Base-by-base conservation (phyloP, 129 eudicot species). In the Centella asiatica region DNA sequence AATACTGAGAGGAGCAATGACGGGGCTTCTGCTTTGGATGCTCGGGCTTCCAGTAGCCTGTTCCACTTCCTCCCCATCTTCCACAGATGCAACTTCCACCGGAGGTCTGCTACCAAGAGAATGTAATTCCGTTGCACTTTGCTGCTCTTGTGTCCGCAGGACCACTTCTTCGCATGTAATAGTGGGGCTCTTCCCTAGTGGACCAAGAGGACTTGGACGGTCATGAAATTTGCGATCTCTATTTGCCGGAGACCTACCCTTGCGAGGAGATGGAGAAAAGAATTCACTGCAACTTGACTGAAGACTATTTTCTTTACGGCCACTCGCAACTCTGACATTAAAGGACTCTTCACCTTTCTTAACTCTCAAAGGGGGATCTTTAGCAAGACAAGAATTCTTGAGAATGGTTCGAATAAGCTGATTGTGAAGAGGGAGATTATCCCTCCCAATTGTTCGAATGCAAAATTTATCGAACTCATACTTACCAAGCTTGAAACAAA, bases 31-130 rank as follows among this genome's bases (percentile, higher is more conserved):
- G 60, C 95, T 92, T 69, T 80, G 84, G 62, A 80, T 62, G 22
- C 79, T 61, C 6, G 82, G 87, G 72, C 88, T 81, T 15, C 75
- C 86, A 12, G 81, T 75, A 67, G 73, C 74, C 71, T 83, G 89
- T 27, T 83, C 89, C 36, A 85, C 99, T 63, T 92, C 99, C 68
- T 92, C 99, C 8, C 99, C 98, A 56, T 90, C 98, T 80, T 87
- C 99, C 47, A 79, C 94, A 14, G 95, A 81, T 24, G 53, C 71
- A 45, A 76, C 87, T 75, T 87, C 95, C 34, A 81, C 33, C 5
- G 90, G 93, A 2, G 96, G 98, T 67, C 84, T 70, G 73, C 98
- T 92, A 66, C 95, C 87, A 19, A 84, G 82, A 67, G 99, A 92
- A 31, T 67, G 88, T 67, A 92, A 72, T 62, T 87, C 99, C 1